Percentiles rank a stretch among this genome's conserved stretches.
phyloP scores from a whole-genome alignment of 2,329 filamentous ascomycete genomes.

The Aspergillus cejpii region DNA sequence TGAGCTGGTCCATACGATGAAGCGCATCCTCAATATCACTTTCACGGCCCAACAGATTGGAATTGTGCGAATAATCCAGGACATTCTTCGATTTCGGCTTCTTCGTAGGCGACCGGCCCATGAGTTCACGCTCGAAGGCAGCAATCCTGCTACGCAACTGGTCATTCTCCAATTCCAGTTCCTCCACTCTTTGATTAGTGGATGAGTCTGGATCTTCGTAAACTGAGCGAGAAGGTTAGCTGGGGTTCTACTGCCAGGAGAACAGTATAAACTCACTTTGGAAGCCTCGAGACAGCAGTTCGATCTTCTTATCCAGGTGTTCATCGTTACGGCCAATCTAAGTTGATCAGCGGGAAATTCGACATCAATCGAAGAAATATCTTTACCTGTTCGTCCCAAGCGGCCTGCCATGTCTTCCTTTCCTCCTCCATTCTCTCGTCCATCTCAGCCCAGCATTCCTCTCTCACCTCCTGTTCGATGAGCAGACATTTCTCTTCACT shows the following conservation, averaged over 20 bases:
- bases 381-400: constrained; percentile 63
- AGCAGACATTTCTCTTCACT: constrained; percentile 60
- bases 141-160: constrained; percentile 59
- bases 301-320: constrained; percentile 82
- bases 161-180: constrained; percentile 65
- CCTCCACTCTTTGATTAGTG: constrained; percentile 55
- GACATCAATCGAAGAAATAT: neutral
- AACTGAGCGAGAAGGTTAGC: constrained; percentile 29
- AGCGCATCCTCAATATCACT: constrained; percentile 38
- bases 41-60: constrained; percentile 31
- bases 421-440: constrained; percentile 70
- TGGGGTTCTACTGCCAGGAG: neutral
- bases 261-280: constrained; percentile 31
- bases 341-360: constrained; percentile 11
- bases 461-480: constrained; percentile 75
- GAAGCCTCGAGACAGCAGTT: constrained; percentile 57
- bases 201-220: constrained; percentile 45
- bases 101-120: constrained; percentile 57
- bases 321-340: constrained; percentile 65
- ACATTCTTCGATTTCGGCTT: constrained; percentile 34
- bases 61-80: constrained; percentile 21
- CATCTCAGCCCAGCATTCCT: constrained; percentile 83
- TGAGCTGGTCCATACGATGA: constrained; percentile 36
- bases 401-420: constrained; percentile 71
- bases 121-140: constrained; percentile 60